Percentiles rank a stretch among this genome's conserved stretches.
These are phyloP conservation scores for Suillus subluteus DNA, from an alignment of 768 basidiomycete genomes.

Conservation along the genomic window DNA sequence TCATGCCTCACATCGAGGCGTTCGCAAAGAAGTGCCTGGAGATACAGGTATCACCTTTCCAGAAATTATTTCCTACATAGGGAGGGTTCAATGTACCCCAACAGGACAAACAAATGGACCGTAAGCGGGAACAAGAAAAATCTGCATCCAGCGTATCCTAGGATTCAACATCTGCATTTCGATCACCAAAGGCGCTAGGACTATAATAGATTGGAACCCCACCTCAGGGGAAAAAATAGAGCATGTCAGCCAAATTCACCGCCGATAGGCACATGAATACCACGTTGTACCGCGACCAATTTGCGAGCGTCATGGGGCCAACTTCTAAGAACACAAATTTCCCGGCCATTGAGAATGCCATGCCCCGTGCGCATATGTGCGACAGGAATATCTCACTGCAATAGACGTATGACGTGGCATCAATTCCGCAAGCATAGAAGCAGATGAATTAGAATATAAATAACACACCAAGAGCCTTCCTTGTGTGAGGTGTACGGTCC, in stretches of 20 bases:
- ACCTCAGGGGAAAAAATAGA: conserved; percentile 10
- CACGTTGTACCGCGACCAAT: neutral
- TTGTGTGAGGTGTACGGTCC: neutral
- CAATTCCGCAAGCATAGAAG: conserved; percentile 10
- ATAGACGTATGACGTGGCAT: conserved; percentile 5
- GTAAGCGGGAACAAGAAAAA: neutral
- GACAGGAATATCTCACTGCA: conserved; percentile 5
- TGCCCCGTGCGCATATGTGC: conserved; percentile 1
- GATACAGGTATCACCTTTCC: neutral
- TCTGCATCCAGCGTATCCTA: neutral
- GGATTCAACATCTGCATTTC: neutral
- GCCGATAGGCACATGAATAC: neutral
- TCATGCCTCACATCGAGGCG: neutral
- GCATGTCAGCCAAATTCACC: neutral
- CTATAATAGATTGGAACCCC: neutral
- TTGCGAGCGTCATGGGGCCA: neutral
- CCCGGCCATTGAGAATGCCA: conserved; percentile 5
- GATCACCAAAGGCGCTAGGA: neutral
- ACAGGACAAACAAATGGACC: neutral
- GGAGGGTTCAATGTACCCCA: neutral
- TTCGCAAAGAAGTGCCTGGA: neutral
- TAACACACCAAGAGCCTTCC: conserved; percentile 1
- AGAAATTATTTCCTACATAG: neutral
- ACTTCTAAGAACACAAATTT: conserved; percentile 7
- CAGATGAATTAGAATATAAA: conserved; percentile 11